Evolutionary conservation across 2,329 filamentous ascomycete species (phyloP).

Genomic region (Chrysoporthe puriensis): DNA sequence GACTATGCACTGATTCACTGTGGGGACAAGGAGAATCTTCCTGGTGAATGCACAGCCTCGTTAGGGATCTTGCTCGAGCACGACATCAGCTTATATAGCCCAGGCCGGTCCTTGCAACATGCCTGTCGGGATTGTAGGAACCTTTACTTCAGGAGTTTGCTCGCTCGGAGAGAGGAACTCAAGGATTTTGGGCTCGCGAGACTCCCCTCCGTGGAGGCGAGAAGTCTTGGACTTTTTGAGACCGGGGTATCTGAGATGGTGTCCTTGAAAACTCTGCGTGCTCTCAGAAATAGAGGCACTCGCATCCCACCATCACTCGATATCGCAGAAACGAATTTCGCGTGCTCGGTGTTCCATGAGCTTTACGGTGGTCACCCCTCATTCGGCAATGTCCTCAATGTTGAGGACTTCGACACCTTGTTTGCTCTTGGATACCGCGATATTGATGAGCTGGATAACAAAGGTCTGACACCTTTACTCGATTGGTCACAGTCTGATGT

Average conservation of each 20-base stretch:
- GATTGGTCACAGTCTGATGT: not conserved
- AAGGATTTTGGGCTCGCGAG: not conserved
- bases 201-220: not conserved
- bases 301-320: not conserved
- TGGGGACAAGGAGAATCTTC: not conserved
- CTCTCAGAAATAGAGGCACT: not conserved
- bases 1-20: not conserved
- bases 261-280: not conserved
- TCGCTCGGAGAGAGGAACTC: too few relatives aligned
- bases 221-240: not conserved
- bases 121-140: not conserved
- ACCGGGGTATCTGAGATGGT: not conserved
- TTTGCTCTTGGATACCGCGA: not conserved
- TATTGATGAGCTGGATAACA: not conserved
- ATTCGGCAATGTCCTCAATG: not conserved
- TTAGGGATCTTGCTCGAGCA: not conserved
- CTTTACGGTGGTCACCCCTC: not conserved
- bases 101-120: not conserved
- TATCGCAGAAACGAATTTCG: not conserved
- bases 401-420: not conserved
- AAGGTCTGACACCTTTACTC: not conserved
- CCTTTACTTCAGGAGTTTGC: too few relatives aligned
- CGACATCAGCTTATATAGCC: not conserved
- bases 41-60: not conserved
- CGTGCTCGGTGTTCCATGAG: not conserved